phyloP scores from a whole-genome alignment of 2,329 filamentous ascomycete species.

The Lizonia empirigonia region DNA sequence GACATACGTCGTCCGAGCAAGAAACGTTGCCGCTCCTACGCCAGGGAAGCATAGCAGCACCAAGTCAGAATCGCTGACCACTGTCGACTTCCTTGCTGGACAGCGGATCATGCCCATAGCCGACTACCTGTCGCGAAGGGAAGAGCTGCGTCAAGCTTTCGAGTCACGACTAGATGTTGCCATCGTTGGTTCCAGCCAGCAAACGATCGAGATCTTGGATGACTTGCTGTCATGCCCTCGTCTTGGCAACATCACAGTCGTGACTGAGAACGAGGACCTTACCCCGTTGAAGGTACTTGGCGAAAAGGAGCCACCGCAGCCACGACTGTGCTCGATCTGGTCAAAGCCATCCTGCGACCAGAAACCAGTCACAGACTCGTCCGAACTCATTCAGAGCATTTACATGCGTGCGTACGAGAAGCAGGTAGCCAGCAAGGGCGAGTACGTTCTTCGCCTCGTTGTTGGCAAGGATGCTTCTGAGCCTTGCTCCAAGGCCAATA shows the following conservation, averaged over 20 bases:
- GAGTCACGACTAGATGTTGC: conserved; percentile 39
- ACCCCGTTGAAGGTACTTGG: conserved; percentile 35
- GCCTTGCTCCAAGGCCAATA: conserved; percentile 31
- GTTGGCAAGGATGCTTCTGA: conserved; percentile 33
- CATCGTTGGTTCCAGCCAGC: conserved; percentile 38
- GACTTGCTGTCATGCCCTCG: conserved; percentile 42
- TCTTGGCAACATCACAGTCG: conserved; percentile 44
- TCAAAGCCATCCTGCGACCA: conserved; percentile 34
- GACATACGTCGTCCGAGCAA: conserved; percentile 32
- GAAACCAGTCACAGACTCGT: conserved; percentile 28
- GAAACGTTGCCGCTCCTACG: conserved; percentile 36
- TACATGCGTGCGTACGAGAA: conserved; percentile 47
- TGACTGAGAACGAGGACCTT: conserved; percentile 42
- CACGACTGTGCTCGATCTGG: conserved; percentile 46
- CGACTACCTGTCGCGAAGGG: conserved; percentile 41
- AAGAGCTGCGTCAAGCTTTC: conserved; percentile 35
- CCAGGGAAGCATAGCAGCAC: conserved; percentile 21
- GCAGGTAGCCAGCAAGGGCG: conserved; percentile 41
- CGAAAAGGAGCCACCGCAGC: conserved; percentile 33
- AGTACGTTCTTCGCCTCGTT: conserved; percentile 36
- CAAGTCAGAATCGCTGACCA: conserved; percentile 29
- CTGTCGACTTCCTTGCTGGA: conserved; percentile 39
- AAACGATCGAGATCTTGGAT: conserved; percentile 40
- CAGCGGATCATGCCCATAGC: conserved; percentile 42
- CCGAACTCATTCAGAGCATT: conserved; percentile 42